phyloP scores from a whole-genome alignment of 2,329 filamentous ascomycete species.

The Pseudohalonectria lignicola region DNA sequence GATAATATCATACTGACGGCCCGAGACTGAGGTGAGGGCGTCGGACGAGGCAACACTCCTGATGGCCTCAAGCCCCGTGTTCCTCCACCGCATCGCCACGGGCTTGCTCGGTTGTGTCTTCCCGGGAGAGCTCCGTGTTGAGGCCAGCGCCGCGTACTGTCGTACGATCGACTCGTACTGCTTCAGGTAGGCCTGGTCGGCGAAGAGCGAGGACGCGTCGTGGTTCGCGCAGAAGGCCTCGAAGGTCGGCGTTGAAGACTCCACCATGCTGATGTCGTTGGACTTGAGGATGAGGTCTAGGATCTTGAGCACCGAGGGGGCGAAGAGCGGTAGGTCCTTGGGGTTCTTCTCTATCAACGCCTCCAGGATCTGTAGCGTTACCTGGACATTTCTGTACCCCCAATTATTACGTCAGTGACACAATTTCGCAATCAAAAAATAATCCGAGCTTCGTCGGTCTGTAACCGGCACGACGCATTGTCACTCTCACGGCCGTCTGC shows the following conservation, averaged over 20 bases:
- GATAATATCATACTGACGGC: slow-evolving; percentile 65
- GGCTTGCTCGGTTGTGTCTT: slow-evolving; percentile 55
- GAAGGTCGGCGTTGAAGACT: slow-evolving; percentile 79
- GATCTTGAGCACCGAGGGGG: slow-evolving; percentile 72
- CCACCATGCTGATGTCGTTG: slow-evolving; percentile 83
- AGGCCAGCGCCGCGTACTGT: slow-evolving; percentile 71
- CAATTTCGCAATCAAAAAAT: no score
- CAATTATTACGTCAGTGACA: no score
- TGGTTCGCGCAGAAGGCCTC: slow-evolving; percentile 82
- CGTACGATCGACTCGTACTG: slow-evolving; percentile 76
- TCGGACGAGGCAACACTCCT: slow-evolving; percentile 73
- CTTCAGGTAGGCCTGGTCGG: slow-evolving; percentile 70
- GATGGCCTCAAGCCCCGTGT: slow-evolving; percentile 64
- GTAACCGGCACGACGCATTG: no score
- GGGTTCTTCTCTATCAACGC: slow-evolving; percentile 89
- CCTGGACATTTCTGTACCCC: slow-evolving; percentile 69
- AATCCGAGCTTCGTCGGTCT: no score
- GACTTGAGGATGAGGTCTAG: slow-evolving; percentile 74
- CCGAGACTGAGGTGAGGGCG: slow-evolving; percentile 62
- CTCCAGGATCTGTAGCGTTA: slow-evolving; percentile 85
- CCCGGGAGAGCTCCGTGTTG: slow-evolving; percentile 41
- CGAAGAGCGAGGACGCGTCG: slow-evolving; percentile 73
- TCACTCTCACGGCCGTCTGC: no score
- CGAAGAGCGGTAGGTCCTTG: slow-evolving; percentile 82
- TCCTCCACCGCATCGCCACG: slow-evolving; percentile 68